Evolutionary conservation across 768 basidiomycete genomes (phyloP).

Genomic region (Psilocybe subaeruginosa): DNA sequence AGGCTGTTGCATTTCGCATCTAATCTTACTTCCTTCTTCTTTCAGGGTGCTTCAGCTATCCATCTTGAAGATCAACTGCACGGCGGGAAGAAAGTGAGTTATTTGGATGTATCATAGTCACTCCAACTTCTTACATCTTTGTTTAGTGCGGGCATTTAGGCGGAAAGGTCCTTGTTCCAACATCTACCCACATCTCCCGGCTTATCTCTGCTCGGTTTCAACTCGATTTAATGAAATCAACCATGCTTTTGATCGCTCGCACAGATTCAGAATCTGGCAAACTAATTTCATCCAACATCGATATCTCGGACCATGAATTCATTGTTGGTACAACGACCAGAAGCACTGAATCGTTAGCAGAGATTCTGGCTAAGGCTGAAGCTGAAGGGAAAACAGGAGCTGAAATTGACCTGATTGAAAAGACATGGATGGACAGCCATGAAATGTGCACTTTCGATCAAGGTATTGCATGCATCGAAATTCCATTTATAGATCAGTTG

Average conservation of each 20-base stretch:
- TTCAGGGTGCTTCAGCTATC: slow-evolving; percentile 82
- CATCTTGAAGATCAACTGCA: slow-evolving; percentile 95
- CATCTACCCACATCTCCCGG: slow-evolving; percentile 83
- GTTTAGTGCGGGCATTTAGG: slow-evolving; percentile 82
- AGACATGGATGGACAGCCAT: slow-evolving; percentile 70
- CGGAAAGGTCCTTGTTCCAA: slow-evolving; percentile 92
- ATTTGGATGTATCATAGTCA: not conserved
- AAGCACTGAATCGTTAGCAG: slow-evolving; percentile 59
- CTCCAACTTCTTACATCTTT: not conserved
- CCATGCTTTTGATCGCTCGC: slow-evolving; percentile 88
- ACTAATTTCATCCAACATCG: slow-evolving; percentile 83
- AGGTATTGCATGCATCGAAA: slow-evolving; percentile 47
- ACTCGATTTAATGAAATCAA: slow-evolving; percentile 85
- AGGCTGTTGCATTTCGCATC: not conserved
- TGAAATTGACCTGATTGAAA: slow-evolving; percentile 76
- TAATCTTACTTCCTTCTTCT: not conserved
- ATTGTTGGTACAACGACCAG: slow-evolving; percentile 63
- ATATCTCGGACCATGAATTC: slow-evolving; percentile 80
- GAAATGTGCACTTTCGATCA: slow-evolving; percentile 83
- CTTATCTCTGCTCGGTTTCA: slow-evolving; percentile 88
- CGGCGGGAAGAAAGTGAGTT: slow-evolving; percentile 83
- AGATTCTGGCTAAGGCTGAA: slow-evolving; percentile 72
- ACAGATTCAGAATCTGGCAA: slow-evolving; percentile 90
- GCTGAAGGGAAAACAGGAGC: slow-evolving; percentile 60
- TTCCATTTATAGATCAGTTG: not conserved